Conservation (phyloP, 495 filamentous ascomycete genomes). For the Penicillium antarcticum region DNA sequence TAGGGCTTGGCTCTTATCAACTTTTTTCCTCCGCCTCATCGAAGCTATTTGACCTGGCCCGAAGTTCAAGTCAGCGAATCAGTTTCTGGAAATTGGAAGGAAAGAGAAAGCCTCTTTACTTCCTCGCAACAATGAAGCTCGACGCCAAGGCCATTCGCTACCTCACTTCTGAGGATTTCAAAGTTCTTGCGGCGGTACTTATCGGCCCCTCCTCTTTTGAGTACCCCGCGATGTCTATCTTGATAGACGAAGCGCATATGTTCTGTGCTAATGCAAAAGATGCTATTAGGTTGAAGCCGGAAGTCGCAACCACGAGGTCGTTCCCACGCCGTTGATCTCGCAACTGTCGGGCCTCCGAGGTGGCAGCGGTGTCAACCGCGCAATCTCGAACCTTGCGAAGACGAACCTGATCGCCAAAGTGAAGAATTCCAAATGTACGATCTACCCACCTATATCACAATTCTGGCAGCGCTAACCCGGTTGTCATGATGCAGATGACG, state of each 20-base stretch:
- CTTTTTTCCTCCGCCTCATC: constrained; percentile 28
- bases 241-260: constrained; percentile 31
- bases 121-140: constrained; percentile 68
- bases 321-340: constrained; percentile 84
- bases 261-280: neutral
- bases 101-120: neutral
- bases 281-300: constrained; percentile 76
- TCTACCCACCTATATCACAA: neutral
- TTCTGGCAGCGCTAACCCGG: neutral
- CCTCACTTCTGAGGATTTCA: constrained; percentile 89
- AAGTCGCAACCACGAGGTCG: constrained; percentile 93
- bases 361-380: constrained; percentile 78
- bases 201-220: constrained; percentile 22
- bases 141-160: constrained; percentile 90
- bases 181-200: constrained; percentile 82
- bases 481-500: constrained; percentile 61
- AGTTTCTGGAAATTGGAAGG: constrained; percentile 1
- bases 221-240: constrained; percentile 15
- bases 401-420: constrained; percentile 86
- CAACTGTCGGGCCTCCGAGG: constrained; percentile 78
- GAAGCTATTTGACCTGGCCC: constrained; percentile 8
- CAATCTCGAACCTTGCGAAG: constrained; percentile 88
- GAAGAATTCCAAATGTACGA: constrained; percentile 84
- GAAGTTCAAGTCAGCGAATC: constrained; percentile 5
- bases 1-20: constrained; percentile 39